phyloP scores from a whole-genome alignment of 768 basidiomycete genomes.

The Amanita inopinata region DNA sequence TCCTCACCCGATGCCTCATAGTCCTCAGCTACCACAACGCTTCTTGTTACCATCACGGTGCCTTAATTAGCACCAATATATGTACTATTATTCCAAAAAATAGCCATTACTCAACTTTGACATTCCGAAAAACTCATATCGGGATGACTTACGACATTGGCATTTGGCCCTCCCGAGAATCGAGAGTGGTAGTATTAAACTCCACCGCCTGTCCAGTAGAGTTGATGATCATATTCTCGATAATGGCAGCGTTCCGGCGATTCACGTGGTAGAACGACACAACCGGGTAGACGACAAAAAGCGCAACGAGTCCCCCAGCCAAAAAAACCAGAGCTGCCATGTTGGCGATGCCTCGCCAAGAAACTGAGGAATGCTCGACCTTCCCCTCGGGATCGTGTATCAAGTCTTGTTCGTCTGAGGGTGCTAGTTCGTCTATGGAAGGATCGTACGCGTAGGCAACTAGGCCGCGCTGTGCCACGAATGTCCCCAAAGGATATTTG shows the following conservation, averaged over 20 bases:
- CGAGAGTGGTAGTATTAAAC: no score
- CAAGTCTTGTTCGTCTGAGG: conserved; percentile 47
- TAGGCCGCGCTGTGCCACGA: conserved; percentile 23
- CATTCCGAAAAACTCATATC: no score
- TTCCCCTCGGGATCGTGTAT: conserved; percentile 41
- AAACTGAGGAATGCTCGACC: conserved; percentile 11
- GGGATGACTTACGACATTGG: no score
- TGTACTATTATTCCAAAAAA: no score
- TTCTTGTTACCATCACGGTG: no score
- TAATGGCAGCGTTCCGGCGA: conserved; percentile 30
- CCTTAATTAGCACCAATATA: no score
- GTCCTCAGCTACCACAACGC: no score
- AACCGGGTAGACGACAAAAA: conserved; percentile 81
- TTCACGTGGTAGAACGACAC: conserved; percentile 28
- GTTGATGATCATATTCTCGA: conserved; percentile 53
- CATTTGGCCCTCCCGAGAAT: no score
- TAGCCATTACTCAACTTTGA: no score
- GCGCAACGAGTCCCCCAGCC: conserved; percentile 41
- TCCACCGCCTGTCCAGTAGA: conserved; percentile 60
- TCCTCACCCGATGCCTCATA: no score
- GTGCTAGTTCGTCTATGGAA: conserved; percentile 22
- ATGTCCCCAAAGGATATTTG: conserved; percentile 20
- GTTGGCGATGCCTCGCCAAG: conserved; percentile 40
- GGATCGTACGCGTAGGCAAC: conserved; percentile 64
- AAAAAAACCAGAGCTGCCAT: conserved; percentile 54